Percentiles rank a stretch among this genome's conserved stretches.
phyloP scores from a whole-genome alignment of 257 asterid genomes.

The Solanum sejunctum region DNA sequence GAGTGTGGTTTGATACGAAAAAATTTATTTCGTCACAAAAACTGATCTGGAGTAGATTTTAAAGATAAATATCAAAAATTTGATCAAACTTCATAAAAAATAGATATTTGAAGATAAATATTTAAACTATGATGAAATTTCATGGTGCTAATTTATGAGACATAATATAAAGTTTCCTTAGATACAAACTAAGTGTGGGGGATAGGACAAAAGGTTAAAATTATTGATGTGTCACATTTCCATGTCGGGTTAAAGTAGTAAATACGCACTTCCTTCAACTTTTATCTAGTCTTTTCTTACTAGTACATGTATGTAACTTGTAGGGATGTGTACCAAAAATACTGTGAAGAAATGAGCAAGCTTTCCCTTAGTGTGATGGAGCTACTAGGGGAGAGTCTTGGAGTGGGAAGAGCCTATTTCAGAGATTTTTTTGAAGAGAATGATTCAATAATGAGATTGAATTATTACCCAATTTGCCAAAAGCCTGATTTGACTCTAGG shows the following conservation, averaged over 20 bases:
- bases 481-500: conserved; percentile 54
- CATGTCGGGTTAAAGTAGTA: not conserved
- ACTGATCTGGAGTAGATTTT: too few relatives aligned
- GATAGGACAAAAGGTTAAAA: not conserved
- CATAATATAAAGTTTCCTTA: not conserved
- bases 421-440: conserved; percentile 52
- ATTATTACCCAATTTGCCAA: conserved; percentile 61
- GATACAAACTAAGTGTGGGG: not conserved
- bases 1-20: not conserved
- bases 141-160: too few relatives aligned
- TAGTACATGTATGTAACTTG: not conserved
- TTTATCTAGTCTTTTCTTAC: not conserved
- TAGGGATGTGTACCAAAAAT: conserved; percentile 46
- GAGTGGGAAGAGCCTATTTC: conserved; percentile 34
- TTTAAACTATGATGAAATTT: too few relatives aligned
- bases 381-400: conserved; percentile 55
- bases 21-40: too few relatives aligned
- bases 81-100: too few relatives aligned
- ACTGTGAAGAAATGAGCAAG: conserved; percentile 55
- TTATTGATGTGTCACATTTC: not conserved
- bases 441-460: conserved; percentile 69
- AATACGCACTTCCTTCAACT: not conserved
- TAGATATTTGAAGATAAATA: too few relatives aligned
- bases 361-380: conserved; percentile 47
- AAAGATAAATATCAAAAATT: too few relatives aligned